These are phyloP conservation scores for Kazachstania taianensis DNA, from an alignment of 805 yeast species.

Conservation along the genomic window DNA sequence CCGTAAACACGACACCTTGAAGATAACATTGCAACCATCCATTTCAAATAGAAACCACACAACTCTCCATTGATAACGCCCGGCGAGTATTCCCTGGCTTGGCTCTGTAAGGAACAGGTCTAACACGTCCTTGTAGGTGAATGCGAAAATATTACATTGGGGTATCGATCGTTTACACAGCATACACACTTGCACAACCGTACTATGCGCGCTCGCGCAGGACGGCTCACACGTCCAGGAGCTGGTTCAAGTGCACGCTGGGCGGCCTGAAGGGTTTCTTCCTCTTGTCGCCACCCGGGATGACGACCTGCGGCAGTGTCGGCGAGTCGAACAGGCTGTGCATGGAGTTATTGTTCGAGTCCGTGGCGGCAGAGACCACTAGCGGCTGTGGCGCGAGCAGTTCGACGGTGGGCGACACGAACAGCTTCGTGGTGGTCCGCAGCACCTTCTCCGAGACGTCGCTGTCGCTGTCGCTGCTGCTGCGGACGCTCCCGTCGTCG, in stretches of 20 bases:
- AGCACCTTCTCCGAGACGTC: slow-evolving; percentile 20
- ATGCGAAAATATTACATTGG: no score
- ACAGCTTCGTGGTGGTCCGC: slow-evolving; percentile 20
- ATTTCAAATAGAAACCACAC: no score
- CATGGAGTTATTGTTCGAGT: background rate
- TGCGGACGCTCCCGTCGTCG: no score
- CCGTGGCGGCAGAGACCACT: background rate
- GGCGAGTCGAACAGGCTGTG: background rate
- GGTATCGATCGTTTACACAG: no score
- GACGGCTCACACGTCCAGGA: slow-evolving; percentile 24
- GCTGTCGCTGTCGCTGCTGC: slow-evolving; percentile 16
- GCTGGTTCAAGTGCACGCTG: slow-evolving; percentile 38
- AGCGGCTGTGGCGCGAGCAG: background rate
- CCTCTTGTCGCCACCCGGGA: background rate
- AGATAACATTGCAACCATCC: no score
- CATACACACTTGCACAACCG: no score
- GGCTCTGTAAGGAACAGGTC: no score
- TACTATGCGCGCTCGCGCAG: no score
- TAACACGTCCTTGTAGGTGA: no score
- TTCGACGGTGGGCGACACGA: slow-evolving; percentile 38
- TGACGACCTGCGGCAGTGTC: background rate
- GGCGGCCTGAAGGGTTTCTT: slow-evolving; percentile 37
- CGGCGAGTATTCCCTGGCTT: no score
- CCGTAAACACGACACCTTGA: no score
- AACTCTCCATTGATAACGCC: no score